Percentiles rank a stretch among this genome's conserved stretches.
These are phyloP conservation scores for Penicillium verhagenii DNA, from an alignment of 495 filamentous ascomycete species.

Conservation along the genomic window DNA sequence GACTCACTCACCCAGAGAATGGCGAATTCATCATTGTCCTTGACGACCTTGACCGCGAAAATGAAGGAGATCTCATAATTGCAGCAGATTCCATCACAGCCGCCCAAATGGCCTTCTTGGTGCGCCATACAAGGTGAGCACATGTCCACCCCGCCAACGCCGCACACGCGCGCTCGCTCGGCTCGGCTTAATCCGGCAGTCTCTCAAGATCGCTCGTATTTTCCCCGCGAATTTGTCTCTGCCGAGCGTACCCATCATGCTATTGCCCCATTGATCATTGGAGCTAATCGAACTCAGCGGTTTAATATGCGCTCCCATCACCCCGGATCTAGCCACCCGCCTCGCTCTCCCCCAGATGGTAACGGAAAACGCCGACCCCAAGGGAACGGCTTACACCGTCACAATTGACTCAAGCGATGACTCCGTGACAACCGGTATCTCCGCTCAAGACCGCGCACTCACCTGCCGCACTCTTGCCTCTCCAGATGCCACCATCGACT, in stretches of 20 bases:
- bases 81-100: constrained; percentile 83
- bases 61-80: constrained; percentile 97
- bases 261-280: neutral
- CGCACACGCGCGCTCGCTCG: no score
- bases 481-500: constrained; percentile 49
- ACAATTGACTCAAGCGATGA: constrained; percentile 73
- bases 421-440: constrained; percentile 83
- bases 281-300: constrained; percentile 52
- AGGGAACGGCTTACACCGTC: constrained; percentile 89
- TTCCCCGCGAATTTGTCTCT: neutral
- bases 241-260: neutral
- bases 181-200: neutral
- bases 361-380: constrained; percentile 73
- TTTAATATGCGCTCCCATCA: constrained; percentile 83
- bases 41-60: constrained; percentile 86
- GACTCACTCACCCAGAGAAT: constrained; percentile 53
- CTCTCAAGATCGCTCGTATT: neutral
- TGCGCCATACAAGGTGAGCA: constrained; percentile 69
- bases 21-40: constrained; percentile 96
- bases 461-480: constrained; percentile 80
- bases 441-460: constrained; percentile 79
- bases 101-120: constrained; percentile 91
- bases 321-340: constrained; percentile 58
- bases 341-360: constrained; percentile 92
- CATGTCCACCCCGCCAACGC: neutral